Percentiles rank a stretch among this genome's conserved stretches.
These are phyloP conservation scores for Orobanche coerulescens DNA, from an alignment of 257 asterid genomes.

Conservation along the genomic window DNA sequence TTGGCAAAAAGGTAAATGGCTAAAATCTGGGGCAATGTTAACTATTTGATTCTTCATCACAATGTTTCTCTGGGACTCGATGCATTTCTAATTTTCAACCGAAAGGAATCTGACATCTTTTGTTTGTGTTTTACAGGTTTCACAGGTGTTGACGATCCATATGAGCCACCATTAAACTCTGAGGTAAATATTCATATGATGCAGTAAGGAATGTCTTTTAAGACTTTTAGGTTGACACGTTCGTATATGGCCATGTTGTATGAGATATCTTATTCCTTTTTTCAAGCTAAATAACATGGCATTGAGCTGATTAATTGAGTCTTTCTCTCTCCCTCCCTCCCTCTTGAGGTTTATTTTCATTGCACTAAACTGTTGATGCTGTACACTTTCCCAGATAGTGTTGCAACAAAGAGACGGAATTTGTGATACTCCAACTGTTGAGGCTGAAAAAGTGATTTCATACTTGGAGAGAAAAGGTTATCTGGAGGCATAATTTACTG, in stretches of 20 bases:
- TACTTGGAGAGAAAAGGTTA: slow-evolving; percentile 69
- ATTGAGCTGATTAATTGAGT: not conserved
- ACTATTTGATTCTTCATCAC: not conserved
- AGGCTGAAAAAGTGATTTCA: slow-evolving; percentile 66
- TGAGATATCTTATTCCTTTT: too few relatives aligned
- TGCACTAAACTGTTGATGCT: not conserved
- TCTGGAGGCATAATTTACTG: slow-evolving; percentile 45
- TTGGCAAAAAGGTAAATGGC: too few relatives aligned
- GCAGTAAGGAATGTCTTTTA: slow-evolving; percentile 3
- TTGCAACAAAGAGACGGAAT: slow-evolving; percentile 50
- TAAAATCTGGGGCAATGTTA: not conserved
- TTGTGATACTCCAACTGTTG: slow-evolving; percentile 53
- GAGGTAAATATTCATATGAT: slow-evolving; percentile 48
- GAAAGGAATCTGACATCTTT: not conserved
- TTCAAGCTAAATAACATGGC: too few relatives aligned
- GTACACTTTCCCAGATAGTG: slow-evolving; percentile 52
- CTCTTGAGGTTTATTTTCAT: not conserved
- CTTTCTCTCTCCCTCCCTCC: not conserved
- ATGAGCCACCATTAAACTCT: slow-evolving; percentile 73
- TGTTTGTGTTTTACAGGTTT: slow-evolving; percentile 51
- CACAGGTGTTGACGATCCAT: slow-evolving; percentile 97
- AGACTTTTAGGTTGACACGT: too few relatives aligned
- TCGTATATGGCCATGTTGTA: too few relatives aligned
- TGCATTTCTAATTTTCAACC: not conserved
- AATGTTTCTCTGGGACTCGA: not conserved